These are phyloP conservation scores for Triangularia setosa DNA, from an alignment of 2,329 filamentous ascomycete species.

Conservation along the genomic window DNA sequence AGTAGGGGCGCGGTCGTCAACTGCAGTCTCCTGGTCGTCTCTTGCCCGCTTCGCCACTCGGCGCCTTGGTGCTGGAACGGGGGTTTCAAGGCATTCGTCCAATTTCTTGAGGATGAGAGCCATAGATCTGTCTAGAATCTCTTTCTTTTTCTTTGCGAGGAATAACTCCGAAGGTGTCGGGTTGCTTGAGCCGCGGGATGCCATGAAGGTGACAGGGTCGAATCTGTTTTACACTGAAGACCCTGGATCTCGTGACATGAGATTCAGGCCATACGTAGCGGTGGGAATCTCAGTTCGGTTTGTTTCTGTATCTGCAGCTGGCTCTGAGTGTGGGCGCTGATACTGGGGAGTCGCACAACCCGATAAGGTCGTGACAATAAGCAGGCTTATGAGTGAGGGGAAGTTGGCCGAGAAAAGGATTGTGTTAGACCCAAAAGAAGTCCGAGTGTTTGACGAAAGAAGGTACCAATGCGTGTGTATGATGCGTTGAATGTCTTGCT, in stretches of 20 bases:
- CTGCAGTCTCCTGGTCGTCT: conserved; percentile 13
- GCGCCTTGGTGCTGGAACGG: conserved; percentile 9
- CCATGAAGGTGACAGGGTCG: conserved; percentile 24
- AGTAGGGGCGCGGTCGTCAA: not conserved
- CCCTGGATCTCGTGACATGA: conserved; percentile 26
- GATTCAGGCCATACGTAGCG: conserved; percentile 16
- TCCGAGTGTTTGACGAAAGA: not conserved
- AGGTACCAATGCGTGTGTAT: not conserved
- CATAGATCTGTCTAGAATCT: conserved; percentile 28
- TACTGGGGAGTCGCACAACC: not conserved
- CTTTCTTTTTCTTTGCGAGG: conserved; percentile 24
- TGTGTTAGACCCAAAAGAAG: not conserved
- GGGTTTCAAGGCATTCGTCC: conserved; percentile 25
- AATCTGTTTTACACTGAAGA: conserved; percentile 17
- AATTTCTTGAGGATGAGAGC: conserved; percentile 19
- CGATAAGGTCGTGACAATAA: not conserved
- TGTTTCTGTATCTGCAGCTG: not conserved
- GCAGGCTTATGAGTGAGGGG: conserved; percentile 4
- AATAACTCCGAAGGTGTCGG: conserved; percentile 21
- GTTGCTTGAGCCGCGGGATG: conserved; percentile 21
- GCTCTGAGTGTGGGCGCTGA: not conserved
- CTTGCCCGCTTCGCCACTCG: conserved; percentile 19
- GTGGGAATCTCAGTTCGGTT: not conserved
- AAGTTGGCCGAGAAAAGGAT: not conserved
- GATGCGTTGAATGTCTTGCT: not conserved